Evolutionary conservation across 2,329 filamentous ascomycete species (phyloP).

Genomic region (Penicillium sp.): DNA sequence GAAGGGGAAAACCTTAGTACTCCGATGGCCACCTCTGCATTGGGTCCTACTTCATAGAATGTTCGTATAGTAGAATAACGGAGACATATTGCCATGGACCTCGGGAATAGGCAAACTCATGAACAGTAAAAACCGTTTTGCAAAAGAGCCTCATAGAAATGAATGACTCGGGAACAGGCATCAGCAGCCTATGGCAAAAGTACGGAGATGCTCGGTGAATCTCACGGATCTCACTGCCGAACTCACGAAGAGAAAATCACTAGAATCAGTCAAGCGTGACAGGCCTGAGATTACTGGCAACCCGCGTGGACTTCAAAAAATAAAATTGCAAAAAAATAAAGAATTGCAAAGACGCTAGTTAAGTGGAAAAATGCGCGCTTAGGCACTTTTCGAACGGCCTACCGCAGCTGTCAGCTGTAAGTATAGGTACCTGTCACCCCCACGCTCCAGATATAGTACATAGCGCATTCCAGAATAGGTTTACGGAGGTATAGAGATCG

Average conservation of each 20-base stretch:
- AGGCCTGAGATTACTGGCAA: neutral
- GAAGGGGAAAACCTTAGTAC: neutral
- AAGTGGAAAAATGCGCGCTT: neutral
- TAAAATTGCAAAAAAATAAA: too few relatives aligned
- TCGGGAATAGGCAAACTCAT: neutral
- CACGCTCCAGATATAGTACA: neutral
- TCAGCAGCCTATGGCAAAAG: neutral
- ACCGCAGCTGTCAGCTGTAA: conserved; percentile 8
- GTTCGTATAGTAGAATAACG: too few relatives aligned
- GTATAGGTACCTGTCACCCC: neutral
- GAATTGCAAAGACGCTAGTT: too few relatives aligned
- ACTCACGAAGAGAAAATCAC: neutral
- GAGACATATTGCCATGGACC: too few relatives aligned
- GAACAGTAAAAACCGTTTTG: neutral
- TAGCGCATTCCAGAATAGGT: conserved; percentile 3
- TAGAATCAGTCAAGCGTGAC: neutral
- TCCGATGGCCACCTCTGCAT: too few relatives aligned
- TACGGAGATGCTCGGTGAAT: neutral
- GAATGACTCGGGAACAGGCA: neutral
- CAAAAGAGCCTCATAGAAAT: neutral
- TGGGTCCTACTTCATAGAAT: too few relatives aligned
- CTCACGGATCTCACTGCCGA: neutral
- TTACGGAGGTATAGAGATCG: conserved; percentile 2
- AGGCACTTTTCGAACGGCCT: neutral
- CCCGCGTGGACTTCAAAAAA: neutral